These are phyloP conservation scores for Aspergillus viridinutans DNA, from an alignment of 2,329 filamentous ascomycete species.

Conservation along the genomic window DNA sequence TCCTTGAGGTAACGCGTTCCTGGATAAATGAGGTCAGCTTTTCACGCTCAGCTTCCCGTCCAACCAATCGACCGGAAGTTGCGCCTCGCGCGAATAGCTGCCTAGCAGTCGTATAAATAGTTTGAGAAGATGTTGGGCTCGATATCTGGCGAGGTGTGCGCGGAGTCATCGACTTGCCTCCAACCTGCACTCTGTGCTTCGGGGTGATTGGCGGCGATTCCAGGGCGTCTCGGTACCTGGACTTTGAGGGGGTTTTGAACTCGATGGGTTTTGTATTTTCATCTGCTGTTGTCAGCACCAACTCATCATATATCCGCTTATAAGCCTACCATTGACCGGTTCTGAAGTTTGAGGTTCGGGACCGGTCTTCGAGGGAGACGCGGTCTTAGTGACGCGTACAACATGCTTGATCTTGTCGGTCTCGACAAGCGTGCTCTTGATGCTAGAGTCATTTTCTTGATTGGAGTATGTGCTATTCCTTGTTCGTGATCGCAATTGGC, in stretches of 20 bases:
- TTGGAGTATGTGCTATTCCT: constrained; percentile 19
- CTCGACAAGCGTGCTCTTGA: constrained; percentile 21
- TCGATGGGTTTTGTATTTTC: constrained; percentile 39
- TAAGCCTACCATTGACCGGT: constrained; percentile 30
- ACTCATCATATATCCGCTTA: neutral
- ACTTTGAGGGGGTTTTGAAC: constrained; percentile 49
- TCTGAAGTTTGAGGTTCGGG: constrained; percentile 41
- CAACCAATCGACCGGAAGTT: constrained; percentile 69
- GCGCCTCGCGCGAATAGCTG: constrained; percentile 81
- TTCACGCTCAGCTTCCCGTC: constrained; percentile 65
- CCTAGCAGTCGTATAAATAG: constrained; percentile 80
- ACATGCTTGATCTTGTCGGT: constrained; percentile 48
- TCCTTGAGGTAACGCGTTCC: constrained; percentile 55
- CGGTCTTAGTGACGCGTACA: constrained; percentile 38
- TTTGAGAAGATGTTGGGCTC: constrained; percentile 61
- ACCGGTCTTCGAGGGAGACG: constrained; percentile 47
- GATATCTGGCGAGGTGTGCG: constrained; percentile 72
- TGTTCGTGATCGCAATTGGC: constrained; percentile 37
- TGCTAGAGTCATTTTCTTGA: constrained; percentile 24
- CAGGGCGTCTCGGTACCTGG: constrained; percentile 70
- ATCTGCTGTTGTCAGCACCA: constrained; percentile 32
- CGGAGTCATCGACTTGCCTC: constrained; percentile 70
- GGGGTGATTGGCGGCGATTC: constrained; percentile 70
- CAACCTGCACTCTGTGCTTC: constrained; percentile 74
- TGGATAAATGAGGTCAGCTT: constrained; percentile 68